Conservation (phyloP, 108 stramenopile genomes). For the Chaetoceros muelleri region DNA sequence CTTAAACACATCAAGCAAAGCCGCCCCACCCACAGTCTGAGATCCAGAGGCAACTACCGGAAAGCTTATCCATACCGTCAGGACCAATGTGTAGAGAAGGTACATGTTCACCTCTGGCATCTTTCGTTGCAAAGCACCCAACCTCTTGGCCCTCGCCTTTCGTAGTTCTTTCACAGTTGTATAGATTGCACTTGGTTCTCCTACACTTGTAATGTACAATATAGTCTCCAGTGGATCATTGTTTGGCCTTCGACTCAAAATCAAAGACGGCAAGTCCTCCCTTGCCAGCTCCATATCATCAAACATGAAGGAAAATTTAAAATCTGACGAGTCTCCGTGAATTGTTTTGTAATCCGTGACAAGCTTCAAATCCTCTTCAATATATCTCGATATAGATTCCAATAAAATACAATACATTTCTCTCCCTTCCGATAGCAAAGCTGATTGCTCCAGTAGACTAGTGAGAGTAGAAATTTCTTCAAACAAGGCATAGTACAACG, state of each 20-base stretch:
- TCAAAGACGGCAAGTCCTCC: constrained; percentile 9
- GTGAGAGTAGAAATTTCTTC: constrained; percentile 38
- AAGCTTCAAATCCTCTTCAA: constrained; percentile 20
- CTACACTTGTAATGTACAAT: constrained; percentile 35
- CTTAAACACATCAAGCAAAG: background rate
- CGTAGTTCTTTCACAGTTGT: constrained; percentile 32
- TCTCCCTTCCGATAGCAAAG: constrained; percentile 36
- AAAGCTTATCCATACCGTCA: constrained; percentile 23
- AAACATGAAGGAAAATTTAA: background rate
- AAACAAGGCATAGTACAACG: constrained; percentile 25
- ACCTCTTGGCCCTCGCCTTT: constrained; percentile 26
- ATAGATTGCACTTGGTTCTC: constrained; percentile 28
- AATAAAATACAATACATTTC: constrained; percentile 28
- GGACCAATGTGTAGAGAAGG: constrained; percentile 27
- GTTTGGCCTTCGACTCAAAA: constrained; percentile 26
- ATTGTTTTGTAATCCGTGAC: background rate
- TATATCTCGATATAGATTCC: constrained; percentile 20
- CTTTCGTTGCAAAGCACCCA: constrained; percentile 40
- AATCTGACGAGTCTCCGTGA: background rate
- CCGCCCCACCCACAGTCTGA: constrained; percentile 8
- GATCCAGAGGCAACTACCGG: constrained; percentile 18
- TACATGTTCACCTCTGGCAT: constrained; percentile 28
- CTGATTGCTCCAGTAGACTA: constrained; percentile 33
- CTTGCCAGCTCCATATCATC: background rate
- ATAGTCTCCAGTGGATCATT: constrained; percentile 40